Evolutionary conservation across 1,284 basidiomycete species (phyloP).

Genomic region (Moesziomyces sp.): DNA sequence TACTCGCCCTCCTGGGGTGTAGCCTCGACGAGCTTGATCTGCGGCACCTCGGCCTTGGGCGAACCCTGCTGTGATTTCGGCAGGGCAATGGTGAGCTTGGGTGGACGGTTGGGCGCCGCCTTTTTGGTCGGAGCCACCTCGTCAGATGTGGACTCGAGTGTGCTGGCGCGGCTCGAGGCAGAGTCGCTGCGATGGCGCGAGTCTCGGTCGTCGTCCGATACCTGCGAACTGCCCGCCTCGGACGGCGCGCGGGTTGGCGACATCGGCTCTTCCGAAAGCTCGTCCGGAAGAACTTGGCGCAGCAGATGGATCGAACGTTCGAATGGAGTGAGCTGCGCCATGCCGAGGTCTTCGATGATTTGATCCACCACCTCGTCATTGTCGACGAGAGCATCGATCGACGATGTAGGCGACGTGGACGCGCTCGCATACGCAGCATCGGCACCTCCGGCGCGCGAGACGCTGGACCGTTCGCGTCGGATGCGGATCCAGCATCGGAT

Average conservation of each 20-base stretch:
- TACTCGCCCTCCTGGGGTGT: conserved; percentile 27
- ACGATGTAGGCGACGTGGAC: conserved; percentile 9
- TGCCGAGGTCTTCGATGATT: conserved; percentile 20
- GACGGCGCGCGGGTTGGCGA: not conserved
- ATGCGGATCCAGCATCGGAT: conserved; percentile 41
- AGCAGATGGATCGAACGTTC: conserved; percentile 34
- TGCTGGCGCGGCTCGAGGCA: conserved; percentile 30
- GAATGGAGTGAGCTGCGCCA: conserved; percentile 20
- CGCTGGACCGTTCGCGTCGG: conserved; percentile 11
- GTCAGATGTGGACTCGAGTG: conserved; percentile 11
- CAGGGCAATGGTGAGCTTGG: conserved; percentile 25
- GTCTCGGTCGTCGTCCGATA: conserved; percentile 18
- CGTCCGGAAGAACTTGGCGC: conserved; percentile 20
- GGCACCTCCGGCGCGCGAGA: conserved; percentile 7
- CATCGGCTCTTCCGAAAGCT: not conserved
- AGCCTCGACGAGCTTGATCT: conserved; percentile 24
- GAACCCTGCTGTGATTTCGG: not conserved
- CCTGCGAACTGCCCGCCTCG: conserved; percentile 5
- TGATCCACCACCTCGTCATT: conserved; percentile 34
- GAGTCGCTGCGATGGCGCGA: conserved; percentile 24
- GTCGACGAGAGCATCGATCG: conserved; percentile 25
- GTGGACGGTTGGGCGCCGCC: conserved; percentile 8
- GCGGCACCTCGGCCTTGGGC: conserved; percentile 8
- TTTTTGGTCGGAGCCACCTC: not conserved
- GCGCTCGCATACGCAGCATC: not conserved